These are phyloP conservation scores for Hericium alpestre DNA, from an alignment of 768 basidiomycete species.

Conservation along the genomic window DNA sequence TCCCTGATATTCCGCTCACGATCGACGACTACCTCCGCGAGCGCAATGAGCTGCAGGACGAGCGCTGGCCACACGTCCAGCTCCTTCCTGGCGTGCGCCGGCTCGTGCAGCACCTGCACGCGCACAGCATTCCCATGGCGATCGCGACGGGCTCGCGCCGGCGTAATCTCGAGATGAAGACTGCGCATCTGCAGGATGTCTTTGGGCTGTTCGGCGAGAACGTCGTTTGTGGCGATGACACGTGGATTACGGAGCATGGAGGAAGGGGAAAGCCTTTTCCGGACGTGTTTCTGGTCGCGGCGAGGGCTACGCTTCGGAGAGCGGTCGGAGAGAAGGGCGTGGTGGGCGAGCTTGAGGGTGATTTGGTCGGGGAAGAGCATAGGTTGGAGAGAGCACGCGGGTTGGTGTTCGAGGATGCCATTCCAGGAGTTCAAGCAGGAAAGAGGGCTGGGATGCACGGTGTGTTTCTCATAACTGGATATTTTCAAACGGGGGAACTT, in stretches of 20 bases:
- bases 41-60: conserved; percentile 48
- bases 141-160: conserved; percentile 70
- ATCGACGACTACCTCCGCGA: conserved; percentile 48
- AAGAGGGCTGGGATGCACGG: conserved; percentile 83
- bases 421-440: conserved; percentile 69
- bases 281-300: conserved; percentile 72
- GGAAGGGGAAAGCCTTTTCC: conserved; percentile 67
- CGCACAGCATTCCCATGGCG: conserved; percentile 63
- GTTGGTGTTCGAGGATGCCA: conserved; percentile 75
- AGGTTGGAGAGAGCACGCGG: conserved; percentile 45
- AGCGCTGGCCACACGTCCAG: conserved; percentile 55
- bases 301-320: conserved; percentile 40
- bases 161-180: conserved; percentile 59
- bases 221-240: conserved; percentile 67
- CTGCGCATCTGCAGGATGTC: conserved; percentile 44
- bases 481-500: background rate
- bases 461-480: conserved; percentile 21
- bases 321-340: conserved; percentile 38
- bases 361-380: conserved; percentile 24
- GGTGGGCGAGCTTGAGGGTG: conserved; percentile 23
- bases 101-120: conserved; percentile 61
- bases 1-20: conserved; percentile 61
- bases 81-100: conserved; percentile 65
- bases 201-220: conserved; percentile 54
- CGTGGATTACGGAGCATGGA: conserved; percentile 24